Conservation (phyloP, 2,329 filamentous ascomycete species). For the Raffaelea arxii region DNA sequence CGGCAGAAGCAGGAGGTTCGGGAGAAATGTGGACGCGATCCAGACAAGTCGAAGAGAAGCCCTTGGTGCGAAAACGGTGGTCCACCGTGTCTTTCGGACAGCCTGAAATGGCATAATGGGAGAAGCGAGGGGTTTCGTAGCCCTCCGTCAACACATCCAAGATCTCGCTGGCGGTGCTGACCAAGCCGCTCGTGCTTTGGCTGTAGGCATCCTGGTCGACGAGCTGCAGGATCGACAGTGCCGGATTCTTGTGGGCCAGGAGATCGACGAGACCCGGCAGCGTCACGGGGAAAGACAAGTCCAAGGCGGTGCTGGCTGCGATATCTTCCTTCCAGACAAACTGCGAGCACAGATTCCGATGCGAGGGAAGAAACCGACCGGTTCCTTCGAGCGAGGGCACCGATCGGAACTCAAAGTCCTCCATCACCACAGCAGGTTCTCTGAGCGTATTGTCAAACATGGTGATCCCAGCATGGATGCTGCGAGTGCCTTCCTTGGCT, state of each 20-base stretch:
- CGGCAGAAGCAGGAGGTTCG: too few relatives aligned
- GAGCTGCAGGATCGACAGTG: conserved; percentile 27
- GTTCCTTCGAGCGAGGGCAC: conserved; percentile 19
- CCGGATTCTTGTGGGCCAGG: conserved; percentile 29
- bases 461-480: conserved; percentile 31
- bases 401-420: conserved; percentile 33
- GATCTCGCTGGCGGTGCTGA: conserved; percentile 7
- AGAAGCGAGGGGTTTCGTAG: conserved; percentile 21
- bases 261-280: conserved; percentile 20
- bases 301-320: conserved; percentile 12
- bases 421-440: conserved; percentile 29
- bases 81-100: conserved; percentile 1
- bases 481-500: conserved; percentile 21
- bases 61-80: conserved; percentile 1
- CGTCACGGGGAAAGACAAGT: conserved; percentile 1
- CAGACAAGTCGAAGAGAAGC: background rate
- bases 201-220: background rate
- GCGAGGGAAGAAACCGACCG: conserved; percentile 33
- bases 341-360: conserved; percentile 38
- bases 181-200: background rate
- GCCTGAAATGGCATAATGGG: conserved; percentile 22
- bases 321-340: conserved; percentile 36
- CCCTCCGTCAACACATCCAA: conserved; percentile 17
- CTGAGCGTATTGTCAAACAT: conserved; percentile 28
- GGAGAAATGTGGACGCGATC: conserved; percentile 9